Percentiles rank a stretch among this genome's conserved stretches.
These are phyloP conservation scores for Hypoxylon sp. DNA, from an alignment of 2,329 filamentous ascomycete genomes.

Conservation along the genomic window DNA sequence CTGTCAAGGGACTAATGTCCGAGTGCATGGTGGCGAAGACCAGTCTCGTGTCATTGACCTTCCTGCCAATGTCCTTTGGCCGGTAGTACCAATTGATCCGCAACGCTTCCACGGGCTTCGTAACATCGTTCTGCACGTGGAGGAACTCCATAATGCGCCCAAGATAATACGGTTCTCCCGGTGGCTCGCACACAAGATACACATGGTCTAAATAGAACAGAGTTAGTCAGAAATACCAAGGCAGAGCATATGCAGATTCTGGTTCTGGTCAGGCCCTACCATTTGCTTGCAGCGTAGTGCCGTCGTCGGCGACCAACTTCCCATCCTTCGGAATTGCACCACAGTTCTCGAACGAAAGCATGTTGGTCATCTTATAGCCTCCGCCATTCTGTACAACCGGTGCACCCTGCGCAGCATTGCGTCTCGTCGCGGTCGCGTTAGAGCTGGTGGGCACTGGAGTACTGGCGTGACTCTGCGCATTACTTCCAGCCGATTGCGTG, in stretches of 20 bases:
- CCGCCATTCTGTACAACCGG: constrained; percentile 31
- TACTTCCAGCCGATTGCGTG: constrained; percentile 52
- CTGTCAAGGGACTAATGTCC: constrained; percentile 91
- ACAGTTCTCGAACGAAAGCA: constrained; percentile 86
- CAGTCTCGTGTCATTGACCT: constrained; percentile 88
- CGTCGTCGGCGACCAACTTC: constrained; percentile 89
- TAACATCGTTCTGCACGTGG: constrained; percentile 79
- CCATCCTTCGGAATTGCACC: constrained; percentile 78
- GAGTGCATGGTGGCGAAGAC: constrained; percentile 99
- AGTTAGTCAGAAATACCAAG: constrained; percentile 49
- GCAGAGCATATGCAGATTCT: constrained; percentile 21
- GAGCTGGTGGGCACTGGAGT: constrained; percentile 45
- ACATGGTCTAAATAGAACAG: constrained; percentile 72
- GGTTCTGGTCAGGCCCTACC: constrained; percentile 69
- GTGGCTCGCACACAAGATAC: constrained; percentile 96
- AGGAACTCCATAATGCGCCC: constrained; percentile 99
- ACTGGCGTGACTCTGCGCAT: constrained; percentile 47
- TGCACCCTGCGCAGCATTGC: constrained; percentile 42
- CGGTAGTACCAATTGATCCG: constrained; percentile 99
- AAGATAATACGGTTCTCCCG: constrained; percentile 97
- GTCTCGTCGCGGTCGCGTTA: constrained; percentile 48
- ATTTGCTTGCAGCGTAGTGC: constrained; percentile 84
- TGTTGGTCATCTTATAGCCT: constrained; percentile 77
- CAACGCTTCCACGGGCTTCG: constrained; percentile 83
- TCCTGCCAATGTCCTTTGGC: constrained; percentile 93